Evolutionary conservation across 2,329 filamentous ascomycete genomes (phyloP).

Genomic region (Colletotrichum limetticola): DNA sequence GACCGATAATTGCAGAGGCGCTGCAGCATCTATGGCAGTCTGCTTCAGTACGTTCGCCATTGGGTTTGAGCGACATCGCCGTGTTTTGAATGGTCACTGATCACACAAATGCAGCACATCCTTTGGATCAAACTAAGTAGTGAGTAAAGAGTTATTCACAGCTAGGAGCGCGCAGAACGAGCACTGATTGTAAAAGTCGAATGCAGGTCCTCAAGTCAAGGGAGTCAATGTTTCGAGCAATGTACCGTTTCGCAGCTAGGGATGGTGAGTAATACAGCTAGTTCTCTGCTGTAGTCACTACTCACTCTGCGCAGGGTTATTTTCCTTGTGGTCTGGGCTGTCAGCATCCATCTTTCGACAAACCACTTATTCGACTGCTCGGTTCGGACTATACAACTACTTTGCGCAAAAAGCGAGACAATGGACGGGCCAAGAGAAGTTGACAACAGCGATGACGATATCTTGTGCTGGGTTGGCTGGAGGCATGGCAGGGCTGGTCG

Average conservation of each 20-base stretch:
- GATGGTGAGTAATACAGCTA: constrained; percentile 45
- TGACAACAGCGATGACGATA: constrained; percentile 48
- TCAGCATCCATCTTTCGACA: constrained; percentile 57
- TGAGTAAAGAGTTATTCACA: constrained; percentile 35
- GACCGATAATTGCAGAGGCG: constrained; percentile 45
- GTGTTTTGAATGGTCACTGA: neutral
- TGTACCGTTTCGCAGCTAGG: constrained; percentile 50
- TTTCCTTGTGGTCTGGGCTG: constrained; percentile 54
- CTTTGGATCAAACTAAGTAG: constrained; percentile 58
- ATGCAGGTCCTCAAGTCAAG: constrained; percentile 56
- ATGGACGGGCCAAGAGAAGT: constrained; percentile 41
- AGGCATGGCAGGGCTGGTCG: constrained; percentile 54
- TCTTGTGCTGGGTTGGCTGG: constrained; percentile 52
- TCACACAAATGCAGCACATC: constrained; percentile 46
- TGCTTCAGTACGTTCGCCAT: constrained; percentile 52
- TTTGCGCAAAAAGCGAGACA: constrained; percentile 44
- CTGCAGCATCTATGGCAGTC: constrained; percentile 56
- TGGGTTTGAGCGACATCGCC: neutral
- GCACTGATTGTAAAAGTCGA: constrained; percentile 42
- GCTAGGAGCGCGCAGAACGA: fast-evolving
- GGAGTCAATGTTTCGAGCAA: constrained; percentile 51
- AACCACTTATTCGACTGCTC: constrained; percentile 55
- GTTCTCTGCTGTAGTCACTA: no score
- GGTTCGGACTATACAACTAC: constrained; percentile 54
- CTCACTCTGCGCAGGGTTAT: constrained; percentile 39